These are phyloP conservation scores for Calvatia gigantea DNA, from an alignment of 768 basidiomycete species.

Conservation along the genomic window DNA sequence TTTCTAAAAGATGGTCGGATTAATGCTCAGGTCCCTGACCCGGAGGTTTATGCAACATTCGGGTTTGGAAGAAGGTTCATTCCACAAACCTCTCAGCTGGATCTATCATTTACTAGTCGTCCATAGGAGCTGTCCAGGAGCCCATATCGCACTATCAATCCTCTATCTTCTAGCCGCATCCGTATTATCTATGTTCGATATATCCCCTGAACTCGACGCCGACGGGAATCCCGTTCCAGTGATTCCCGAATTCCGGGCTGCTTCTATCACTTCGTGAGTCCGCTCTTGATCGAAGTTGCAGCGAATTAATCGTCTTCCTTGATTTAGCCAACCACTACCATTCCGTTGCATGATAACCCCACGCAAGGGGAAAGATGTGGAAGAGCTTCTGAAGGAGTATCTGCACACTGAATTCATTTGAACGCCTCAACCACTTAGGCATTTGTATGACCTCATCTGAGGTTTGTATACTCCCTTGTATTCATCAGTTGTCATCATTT, in stretches of 20 bases:
- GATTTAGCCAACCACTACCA: not conserved
- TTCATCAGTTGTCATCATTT: not conserved
- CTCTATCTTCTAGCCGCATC: conserved; percentile 18
- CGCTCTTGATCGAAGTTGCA: not conserved
- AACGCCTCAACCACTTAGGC: not conserved
- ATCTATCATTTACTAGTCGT: not conserved
- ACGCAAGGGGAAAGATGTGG: not conserved
- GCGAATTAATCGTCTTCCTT: not conserved
- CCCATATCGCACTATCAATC: conserved; percentile 17
- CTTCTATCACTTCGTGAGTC: not conserved
- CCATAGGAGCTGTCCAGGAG: conserved; percentile 23
- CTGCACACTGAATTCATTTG: not conserved
- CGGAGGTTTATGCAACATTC: conserved; percentile 12
- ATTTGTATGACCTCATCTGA: not conserved
- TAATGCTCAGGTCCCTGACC: conserved; percentile 5
- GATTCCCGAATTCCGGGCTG: not conserved
- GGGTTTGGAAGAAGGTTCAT: conserved; percentile 19
- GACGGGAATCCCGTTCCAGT: conserved; percentile 15
- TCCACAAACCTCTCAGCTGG: not conserved
- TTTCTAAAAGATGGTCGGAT: conserved; percentile 19
- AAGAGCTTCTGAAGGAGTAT: not conserved
- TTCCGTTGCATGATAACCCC: conserved; percentile 4
- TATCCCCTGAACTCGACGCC: conserved; percentile 16
- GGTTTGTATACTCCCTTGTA: no score
- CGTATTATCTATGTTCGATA: conserved; percentile 17